A percentile compares a stretch with the other conserved stretches of the same genome.
phyloP scores from a whole-genome alignment of 1,284 basidiomycete genomes.

The Trichosporon coremiiforme region DNA sequence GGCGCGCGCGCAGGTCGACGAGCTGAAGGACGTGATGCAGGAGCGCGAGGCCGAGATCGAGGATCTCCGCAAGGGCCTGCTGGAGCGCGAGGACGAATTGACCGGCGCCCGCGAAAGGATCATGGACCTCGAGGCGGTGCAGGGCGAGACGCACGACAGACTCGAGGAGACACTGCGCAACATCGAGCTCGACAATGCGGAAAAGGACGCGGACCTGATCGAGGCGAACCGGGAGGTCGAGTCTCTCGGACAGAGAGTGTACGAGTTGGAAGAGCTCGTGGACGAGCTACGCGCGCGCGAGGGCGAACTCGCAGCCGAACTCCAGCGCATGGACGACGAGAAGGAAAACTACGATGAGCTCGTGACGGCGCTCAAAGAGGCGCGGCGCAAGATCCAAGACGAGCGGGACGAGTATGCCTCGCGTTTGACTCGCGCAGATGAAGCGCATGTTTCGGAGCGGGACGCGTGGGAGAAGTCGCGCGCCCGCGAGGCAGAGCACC shows the following conservation, averaged over 20 bases:
- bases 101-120: slow-evolving; percentile 41
- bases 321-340: slow-evolving; percentile 60
- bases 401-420: slow-evolving; percentile 68
- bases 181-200: slow-evolving; percentile 52
- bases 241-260: slow-evolving; percentile 53
- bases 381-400: slow-evolving; percentile 55
- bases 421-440: slow-evolving; percentile 63
- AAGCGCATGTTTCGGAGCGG: slow-evolving; percentile 44
- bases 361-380: slow-evolving; percentile 75
- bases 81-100: slow-evolving; percentile 48
- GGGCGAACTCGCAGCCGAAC: slow-evolving; percentile 60
- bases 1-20: slow-evolving; percentile 50
- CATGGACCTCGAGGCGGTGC: slow-evolving; percentile 47
- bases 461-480: slow-evolving; percentile 55
- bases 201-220: slow-evolving; percentile 53
- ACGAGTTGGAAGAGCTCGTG: slow-evolving; percentile 61
- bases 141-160: slow-evolving; percentile 50
- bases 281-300: slow-evolving; percentile 64
- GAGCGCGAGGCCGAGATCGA: slow-evolving; percentile 48
- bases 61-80: slow-evolving; percentile 41
- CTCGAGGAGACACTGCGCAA: slow-evolving; percentile 51
- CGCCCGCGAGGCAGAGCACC: slow-evolving; percentile 56
- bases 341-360: slow-evolving; percentile 72
- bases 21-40: slow-evolving; percentile 52
- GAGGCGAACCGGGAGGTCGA: slow-evolving; percentile 72